Conservation (phyloP, 352 stramenopile genomes). For the Discostella stelligera region DNA sequence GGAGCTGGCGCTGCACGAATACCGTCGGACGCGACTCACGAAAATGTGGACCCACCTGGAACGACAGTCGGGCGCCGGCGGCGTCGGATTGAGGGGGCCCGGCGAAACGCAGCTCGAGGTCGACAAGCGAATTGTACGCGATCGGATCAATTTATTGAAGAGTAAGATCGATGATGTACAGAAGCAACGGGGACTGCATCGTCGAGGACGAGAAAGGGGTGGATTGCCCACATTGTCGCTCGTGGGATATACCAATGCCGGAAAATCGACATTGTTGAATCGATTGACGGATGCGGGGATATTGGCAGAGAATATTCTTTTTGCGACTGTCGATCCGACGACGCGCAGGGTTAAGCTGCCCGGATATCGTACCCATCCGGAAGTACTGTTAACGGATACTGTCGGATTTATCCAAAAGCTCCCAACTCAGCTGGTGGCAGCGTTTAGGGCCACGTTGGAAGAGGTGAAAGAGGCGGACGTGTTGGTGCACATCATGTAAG, state of each 20-base stretch:
- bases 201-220: conserved; percentile 56
- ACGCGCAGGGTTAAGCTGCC: conserved; percentile 85
- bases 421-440: conserved; percentile 86
- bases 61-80: conserved; percentile 80
- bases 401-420: conserved; percentile 90
- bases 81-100: conserved; percentile 80
- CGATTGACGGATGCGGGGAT: conserved; percentile 82
- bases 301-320: conserved; percentile 87
- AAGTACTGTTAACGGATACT: conserved; percentile 87
- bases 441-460: conserved; percentile 87
- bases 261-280: conserved; percentile 88
- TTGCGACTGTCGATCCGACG: conserved; percentile 88
- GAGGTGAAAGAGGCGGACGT: conserved; percentile 86
- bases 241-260: conserved; percentile 85
- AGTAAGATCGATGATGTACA: conserved; percentile 83
- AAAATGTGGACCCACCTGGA: conserved; percentile 88
- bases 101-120: conserved; percentile 87
- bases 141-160: conserved; percentile 84
- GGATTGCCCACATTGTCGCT: conserved; percentile 78
- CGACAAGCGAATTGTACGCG: conserved; percentile 83
- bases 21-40: conserved; percentile 84
- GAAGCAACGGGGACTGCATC: conserved; percentile 81
- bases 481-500: conserved; percentile 82
- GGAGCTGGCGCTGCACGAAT: conserved; percentile 85
- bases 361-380: conserved; percentile 82